Conservation (phyloP, 2,329 filamentous ascomycete genomes). For the Kalaharituber pfeilii region DNA sequence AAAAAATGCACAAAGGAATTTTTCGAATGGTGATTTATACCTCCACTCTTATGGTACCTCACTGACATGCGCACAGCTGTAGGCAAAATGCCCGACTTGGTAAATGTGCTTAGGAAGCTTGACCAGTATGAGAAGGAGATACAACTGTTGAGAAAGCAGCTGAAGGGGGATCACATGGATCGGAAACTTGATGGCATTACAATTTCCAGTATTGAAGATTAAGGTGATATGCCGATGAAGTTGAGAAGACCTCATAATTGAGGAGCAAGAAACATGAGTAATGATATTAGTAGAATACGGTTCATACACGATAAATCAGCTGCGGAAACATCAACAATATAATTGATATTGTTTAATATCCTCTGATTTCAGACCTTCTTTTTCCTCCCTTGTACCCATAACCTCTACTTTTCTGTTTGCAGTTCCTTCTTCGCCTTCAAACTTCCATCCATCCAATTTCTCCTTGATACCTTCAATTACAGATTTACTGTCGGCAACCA, state of each 20-base stretch:
- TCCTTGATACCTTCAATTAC: conserved; percentile 43
- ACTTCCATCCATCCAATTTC: conserved; percentile 50
- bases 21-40: conserved; percentile 23
- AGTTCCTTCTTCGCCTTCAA: conserved; percentile 28
- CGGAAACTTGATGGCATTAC: no score
- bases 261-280: neutral
- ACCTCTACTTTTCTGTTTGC: conserved; percentile 48
- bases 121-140: neutral
- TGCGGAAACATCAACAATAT: neutral
- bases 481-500: conserved; percentile 55
- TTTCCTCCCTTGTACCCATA: conserved; percentile 52
- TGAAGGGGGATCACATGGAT: neutral
- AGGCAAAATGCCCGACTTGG: neutral
- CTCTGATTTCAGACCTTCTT: conserved; percentile 39
- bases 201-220: neutral
- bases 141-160: neutral
- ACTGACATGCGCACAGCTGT: conserved; percentile 11
- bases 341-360: conserved; percentile 13
- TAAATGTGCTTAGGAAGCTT: neutral
- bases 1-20: conserved; percentile 30
- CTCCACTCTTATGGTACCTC: neutral
- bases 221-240: neutral
- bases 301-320: neutral
- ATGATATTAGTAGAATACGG: neutral
- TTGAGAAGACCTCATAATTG: neutral